These are phyloP conservation scores for Lagerstroemia speciosa DNA, from an alignment of 345 rosid genomes.

Conservation along the genomic window DNA sequence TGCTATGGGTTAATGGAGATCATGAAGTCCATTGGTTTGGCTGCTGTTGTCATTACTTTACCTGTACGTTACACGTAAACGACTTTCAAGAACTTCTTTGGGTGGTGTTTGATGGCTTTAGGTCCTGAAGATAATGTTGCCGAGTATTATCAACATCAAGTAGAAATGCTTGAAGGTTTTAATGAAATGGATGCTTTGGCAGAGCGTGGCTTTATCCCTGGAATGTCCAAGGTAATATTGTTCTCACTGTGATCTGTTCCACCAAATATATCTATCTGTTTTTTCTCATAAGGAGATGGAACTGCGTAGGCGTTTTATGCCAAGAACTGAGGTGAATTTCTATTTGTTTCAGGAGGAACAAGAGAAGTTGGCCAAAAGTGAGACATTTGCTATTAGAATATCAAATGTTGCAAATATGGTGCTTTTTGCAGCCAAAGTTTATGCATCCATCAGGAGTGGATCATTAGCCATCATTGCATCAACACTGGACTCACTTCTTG, in stretches of 20 bases:
- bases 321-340: conserved; percentile 8
- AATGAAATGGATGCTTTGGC: conserved; percentile 91
- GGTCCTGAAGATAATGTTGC: conserved; percentile 89
- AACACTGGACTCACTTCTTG: conserved; percentile 95
- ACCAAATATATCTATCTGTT: not conserved
- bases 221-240: conserved; percentile 64
- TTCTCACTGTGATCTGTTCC: not conserved
- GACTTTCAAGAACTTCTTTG: too few relatives aligned
- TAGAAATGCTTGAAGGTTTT: conserved; percentile 90
- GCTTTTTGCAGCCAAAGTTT: conserved; percentile 90
- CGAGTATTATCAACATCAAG: conserved; percentile 92
- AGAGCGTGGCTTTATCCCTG: conserved; percentile 83
- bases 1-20: not conserved
- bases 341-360: conserved; percentile 60
- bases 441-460: conserved; percentile 83
- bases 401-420: conserved; percentile 90
- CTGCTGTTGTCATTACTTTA: too few relatives aligned
- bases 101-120: conserved; percentile 13
- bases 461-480: conserved; percentile 95
- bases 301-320: conserved; percentile 1
- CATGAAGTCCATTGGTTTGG: too few relatives aligned
- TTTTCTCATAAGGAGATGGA: not conserved
- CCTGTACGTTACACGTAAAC: too few relatives aligned
- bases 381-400: conserved; percentile 80
- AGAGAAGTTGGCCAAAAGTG: conserved; percentile 77